Percentiles rank a stretch among this genome's conserved stretches.
These are phyloP conservation scores for Podila verticillata DNA, from an alignment of 192 early-diverging fungal species.

Conservation along the genomic window DNA sequence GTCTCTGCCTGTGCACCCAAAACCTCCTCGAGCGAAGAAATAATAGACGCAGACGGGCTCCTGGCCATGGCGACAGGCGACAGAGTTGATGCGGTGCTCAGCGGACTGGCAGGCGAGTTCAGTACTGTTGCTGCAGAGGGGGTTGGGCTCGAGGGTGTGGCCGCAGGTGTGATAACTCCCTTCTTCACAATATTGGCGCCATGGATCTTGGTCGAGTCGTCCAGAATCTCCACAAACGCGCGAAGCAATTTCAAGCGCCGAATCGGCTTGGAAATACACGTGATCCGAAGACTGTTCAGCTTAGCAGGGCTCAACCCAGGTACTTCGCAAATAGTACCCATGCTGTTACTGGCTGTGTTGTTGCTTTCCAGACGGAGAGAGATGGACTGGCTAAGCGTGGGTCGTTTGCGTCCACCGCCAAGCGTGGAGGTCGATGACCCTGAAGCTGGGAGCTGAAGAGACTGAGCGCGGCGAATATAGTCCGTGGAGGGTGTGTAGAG, in stretches of 20 bases:
- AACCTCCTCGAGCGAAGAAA: slow-evolving; percentile 14
- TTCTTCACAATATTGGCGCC: slow-evolving; percentile 21
- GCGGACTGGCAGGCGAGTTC: slow-evolving; percentile 4
- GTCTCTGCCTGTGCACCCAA: slow-evolving; percentile 1
- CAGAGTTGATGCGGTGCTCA: neutral
- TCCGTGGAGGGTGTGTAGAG: slow-evolving; percentile 30
- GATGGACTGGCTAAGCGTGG: slow-evolving; percentile 25
- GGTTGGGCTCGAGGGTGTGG: slow-evolving; percentile 14
- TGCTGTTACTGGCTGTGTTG: neutral
- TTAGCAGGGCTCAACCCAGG: slow-evolving; percentile 34
- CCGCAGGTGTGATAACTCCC: neutral
- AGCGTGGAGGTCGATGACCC: slow-evolving; percentile 4
- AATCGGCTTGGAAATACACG: slow-evolving; percentile 54
- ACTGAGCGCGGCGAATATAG: slow-evolving; percentile 36
- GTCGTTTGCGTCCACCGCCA: slow-evolving; percentile 12
- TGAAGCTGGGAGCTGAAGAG: slow-evolving; percentile 27
- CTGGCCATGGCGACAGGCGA: slow-evolving; percentile 16
- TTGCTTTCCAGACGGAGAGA: slow-evolving; percentile 24
- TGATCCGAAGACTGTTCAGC: slow-evolving; percentile 37
- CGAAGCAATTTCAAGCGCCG: slow-evolving; percentile 54
- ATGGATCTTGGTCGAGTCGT: slow-evolving; percentile 40
- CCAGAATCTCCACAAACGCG: slow-evolving; percentile 52
- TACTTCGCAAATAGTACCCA: slow-evolving; percentile 9
- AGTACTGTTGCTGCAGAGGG: slow-evolving; percentile 6
- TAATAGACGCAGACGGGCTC: slow-evolving; percentile 11